Evolutionary conservation across 2,329 filamentous ascomycete species (phyloP).

Genomic region (Pezicula carpinea): DNA sequence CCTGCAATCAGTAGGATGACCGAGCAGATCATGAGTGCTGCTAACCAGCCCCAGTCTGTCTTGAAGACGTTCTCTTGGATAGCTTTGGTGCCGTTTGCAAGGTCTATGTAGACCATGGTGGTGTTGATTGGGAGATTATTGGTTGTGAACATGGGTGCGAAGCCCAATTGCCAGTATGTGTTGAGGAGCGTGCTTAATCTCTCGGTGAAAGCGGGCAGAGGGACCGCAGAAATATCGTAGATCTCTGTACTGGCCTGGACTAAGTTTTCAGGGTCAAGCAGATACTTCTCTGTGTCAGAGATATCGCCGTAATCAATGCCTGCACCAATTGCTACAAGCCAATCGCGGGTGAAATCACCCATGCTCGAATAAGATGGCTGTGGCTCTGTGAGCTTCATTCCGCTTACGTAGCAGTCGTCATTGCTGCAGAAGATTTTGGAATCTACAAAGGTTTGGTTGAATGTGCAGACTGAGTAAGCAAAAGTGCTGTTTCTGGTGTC

Average conservation of each 20-base stretch:
- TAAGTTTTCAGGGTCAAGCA: background rate
- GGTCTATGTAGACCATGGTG: too few species aligned
- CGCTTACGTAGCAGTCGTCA: background rate
- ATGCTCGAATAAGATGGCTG: background rate
- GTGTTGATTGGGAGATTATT: conserved; percentile 1
- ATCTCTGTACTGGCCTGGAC: background rate
- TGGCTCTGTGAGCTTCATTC: background rate
- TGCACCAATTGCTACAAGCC: too few species aligned
- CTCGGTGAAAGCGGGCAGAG: background rate
- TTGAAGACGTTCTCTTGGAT: background rate
- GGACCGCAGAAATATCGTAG: background rate
- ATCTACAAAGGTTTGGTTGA: conserved; percentile 1
- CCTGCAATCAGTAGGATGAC: conserved; percentile 5
- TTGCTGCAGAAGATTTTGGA: conserved; percentile 2
- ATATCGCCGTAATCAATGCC: background rate
- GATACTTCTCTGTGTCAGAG: background rate
- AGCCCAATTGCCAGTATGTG: conserved; percentile 8
- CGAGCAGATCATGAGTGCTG: background rate
- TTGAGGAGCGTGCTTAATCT: conserved; percentile 13
- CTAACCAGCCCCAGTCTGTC: conserved; percentile 7
- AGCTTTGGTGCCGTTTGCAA: background rate
- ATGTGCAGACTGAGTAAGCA: conserved; percentile 5
- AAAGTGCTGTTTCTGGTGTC: too few species aligned
- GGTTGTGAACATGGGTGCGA: conserved; percentile 1
- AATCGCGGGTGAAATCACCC: too few species aligned